These are phyloP conservation scores for Nectriaceae sp. DNA, from an alignment of 2,329 filamentous ascomycete genomes.

Conservation along the genomic window DNA sequence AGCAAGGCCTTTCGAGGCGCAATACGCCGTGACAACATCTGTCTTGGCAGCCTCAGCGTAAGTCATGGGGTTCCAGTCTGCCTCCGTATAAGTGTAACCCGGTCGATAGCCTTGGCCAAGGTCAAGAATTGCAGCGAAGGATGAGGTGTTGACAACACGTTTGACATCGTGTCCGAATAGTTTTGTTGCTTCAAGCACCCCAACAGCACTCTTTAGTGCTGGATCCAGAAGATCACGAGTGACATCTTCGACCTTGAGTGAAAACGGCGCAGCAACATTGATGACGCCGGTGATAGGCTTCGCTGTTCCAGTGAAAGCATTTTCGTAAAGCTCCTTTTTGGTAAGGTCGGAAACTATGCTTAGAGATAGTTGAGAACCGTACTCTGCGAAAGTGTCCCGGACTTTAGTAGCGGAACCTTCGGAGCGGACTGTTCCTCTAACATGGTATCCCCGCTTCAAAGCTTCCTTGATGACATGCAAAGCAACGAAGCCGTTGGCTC, in stretches of 20 bases:
- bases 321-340: conserved; percentile 1
- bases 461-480: too few relatives aligned
- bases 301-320: too few relatives aligned
- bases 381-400: conserved; percentile 3
- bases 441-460: too few relatives aligned
- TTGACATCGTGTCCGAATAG: conserved; percentile 54
- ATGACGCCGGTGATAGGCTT: conserved; percentile 51
- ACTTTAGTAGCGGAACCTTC: conserved; percentile 10
- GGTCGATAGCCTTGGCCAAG: conserved; percentile 38
- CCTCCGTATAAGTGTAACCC: conserved; percentile 26
- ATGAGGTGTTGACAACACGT: conserved; percentile 59
- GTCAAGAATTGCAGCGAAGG: conserved; percentile 46
- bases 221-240: conserved; percentile 59
- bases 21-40: conserved; percentile 22
- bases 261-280: conserved; percentile 75
- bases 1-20: conserved; percentile 53
- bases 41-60: conserved; percentile 17
- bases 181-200: conserved; percentile 50
- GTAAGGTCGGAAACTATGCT: conserved; percentile 14
- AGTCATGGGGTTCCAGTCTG: conserved; percentile 32
- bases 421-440: conserved; percentile 5
- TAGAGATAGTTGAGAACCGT: conserved; percentile 4
- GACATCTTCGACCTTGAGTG: conserved; percentile 62
- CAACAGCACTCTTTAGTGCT: conserved; percentile 54
- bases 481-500: too few relatives aligned